These are phyloP conservation scores for Diaporthe eres DNA, from an alignment of 2,329 filamentous ascomycete genomes.

Conservation along the genomic window DNA sequence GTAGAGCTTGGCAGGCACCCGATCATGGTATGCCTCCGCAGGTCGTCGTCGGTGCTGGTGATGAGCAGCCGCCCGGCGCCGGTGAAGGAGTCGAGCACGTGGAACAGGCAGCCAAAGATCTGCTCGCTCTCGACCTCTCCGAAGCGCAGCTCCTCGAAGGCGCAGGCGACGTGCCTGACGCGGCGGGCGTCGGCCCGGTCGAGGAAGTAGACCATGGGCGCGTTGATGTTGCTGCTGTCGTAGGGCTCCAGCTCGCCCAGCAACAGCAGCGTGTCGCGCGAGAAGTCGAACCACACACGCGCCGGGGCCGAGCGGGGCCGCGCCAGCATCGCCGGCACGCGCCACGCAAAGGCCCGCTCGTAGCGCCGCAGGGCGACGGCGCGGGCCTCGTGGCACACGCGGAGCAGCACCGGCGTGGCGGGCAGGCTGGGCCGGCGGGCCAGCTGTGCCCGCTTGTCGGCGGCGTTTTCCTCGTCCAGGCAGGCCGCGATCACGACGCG, in stretches of 20 bases:
- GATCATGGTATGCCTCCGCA: constrained; percentile 42
- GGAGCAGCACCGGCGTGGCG: constrained; percentile 58
- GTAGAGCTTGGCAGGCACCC: constrained; percentile 48
- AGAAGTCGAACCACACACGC: constrained; percentile 64
- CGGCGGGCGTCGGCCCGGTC: constrained; percentile 57
- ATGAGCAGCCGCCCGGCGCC: constrained; percentile 55
- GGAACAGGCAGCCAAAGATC: constrained; percentile 63
- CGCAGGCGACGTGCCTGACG: constrained; percentile 60
- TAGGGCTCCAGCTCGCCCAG: constrained; percentile 63
- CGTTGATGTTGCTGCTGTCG: constrained; percentile 61
- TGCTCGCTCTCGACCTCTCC: constrained; percentile 59
- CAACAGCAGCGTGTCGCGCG: constrained; percentile 61
- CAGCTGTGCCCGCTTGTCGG: constrained; percentile 46
- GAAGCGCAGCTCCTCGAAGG: constrained; percentile 60
- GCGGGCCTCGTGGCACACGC: constrained; percentile 59
- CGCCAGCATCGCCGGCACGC: constrained; percentile 57
- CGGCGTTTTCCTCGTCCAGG: constrained; percentile 51
- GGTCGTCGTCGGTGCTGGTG: constrained; percentile 57
- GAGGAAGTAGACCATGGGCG: constrained; percentile 65
- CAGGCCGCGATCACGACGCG: constrained; percentile 62
- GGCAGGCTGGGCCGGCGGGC: constrained; percentile 40
- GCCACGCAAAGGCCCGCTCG: constrained; percentile 62
- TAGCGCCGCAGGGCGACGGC: constrained; percentile 59
- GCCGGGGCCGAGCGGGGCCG: constrained; percentile 45
- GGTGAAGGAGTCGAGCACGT: constrained; percentile 62